These are phyloP conservation scores for Trichoderma orchidacearum DNA, from an alignment of 495 filamentous ascomycete species.

Conservation along the genomic window DNA sequence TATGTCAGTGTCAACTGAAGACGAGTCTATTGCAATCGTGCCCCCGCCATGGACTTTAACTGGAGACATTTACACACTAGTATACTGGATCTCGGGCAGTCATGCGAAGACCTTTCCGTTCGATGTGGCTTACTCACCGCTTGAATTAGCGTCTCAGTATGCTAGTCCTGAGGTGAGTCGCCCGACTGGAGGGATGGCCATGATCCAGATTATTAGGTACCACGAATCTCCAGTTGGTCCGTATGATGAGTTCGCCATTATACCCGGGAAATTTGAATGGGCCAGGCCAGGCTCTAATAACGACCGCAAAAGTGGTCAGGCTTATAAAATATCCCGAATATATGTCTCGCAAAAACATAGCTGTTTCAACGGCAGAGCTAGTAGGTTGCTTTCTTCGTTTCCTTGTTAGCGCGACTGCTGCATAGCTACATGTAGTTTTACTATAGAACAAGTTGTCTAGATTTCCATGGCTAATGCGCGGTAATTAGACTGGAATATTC, in stretches of 20 bases:
- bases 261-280: conserved; percentile 28
- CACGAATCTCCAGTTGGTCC: conserved; percentile 32
- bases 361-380: conserved; percentile 28
- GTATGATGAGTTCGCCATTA: conserved; percentile 35
- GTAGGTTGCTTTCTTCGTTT: conserved; percentile 5
- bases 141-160: conserved; percentile 19
- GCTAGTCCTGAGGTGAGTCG: conserved; percentile 13
- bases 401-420: neutral
- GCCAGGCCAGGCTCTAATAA: conserved; percentile 9
- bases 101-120: conserved; percentile 12
- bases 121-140: conserved; percentile 16
- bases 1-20: neutral
- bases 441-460: neutral
- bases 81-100: conserved; percentile 14
- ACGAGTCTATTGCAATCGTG: neutral
- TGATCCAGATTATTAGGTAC: conserved; percentile 34
- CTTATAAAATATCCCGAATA: conserved; percentile 25
- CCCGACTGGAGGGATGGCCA: conserved; percentile 27
- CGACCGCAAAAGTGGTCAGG: conserved; percentile 12
- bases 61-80: conserved; percentile 19
- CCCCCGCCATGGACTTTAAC: conserved; percentile 29
- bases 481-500: conserved; percentile 34
- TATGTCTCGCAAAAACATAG: conserved; percentile 36
- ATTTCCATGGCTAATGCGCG: neutral
- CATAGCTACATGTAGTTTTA: neutral